Conservation (phyloP, 2,329 filamentous ascomycete genomes). For the Helotiales sp. region DNA sequence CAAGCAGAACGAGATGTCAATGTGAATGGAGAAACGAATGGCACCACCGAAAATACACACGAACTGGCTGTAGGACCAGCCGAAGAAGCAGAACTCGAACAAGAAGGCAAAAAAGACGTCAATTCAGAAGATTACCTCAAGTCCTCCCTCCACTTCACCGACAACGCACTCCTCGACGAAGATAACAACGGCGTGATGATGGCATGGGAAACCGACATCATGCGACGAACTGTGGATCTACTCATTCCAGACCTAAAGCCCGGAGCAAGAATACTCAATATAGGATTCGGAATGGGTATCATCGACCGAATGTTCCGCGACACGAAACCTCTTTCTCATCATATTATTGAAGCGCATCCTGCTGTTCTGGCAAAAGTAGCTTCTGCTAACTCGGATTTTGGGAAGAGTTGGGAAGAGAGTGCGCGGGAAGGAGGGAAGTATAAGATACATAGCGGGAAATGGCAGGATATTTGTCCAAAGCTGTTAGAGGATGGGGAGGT, state of each 20-base stretch:
- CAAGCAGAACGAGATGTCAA: no score
- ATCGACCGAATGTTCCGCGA: conserved; percentile 75
- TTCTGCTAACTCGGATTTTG: conserved; percentile 44
- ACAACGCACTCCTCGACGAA: conserved; percentile 69
- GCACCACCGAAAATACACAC: conserved; percentile 18
- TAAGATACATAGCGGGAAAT: conserved; percentile 71
- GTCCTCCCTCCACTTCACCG: conserved; percentile 63
- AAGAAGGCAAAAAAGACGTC: conserved; percentile 43
- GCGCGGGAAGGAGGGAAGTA: conserved; percentile 59
- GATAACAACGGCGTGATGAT: conserved; percentile 89
- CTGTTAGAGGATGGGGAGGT: conserved; percentile 67
- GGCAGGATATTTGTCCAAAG: conserved; percentile 76
- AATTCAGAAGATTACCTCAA: conserved; percentile 69
- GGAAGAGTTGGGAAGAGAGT: conserved; percentile 52
- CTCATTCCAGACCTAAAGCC: conserved; percentile 48
- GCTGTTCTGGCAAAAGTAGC: conserved; percentile 68
- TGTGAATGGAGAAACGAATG: conserved; percentile 30
- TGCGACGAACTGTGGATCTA: conserved; percentile 74
- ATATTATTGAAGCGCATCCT: conserved; percentile 85
- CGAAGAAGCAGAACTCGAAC: conserved; percentile 11
- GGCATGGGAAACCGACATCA: conserved; percentile 87
- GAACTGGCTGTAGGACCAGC: conserved; percentile 10
- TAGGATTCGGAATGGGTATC: conserved; percentile 91
- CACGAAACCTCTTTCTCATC: conserved; percentile 67
- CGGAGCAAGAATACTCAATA: conserved; percentile 74